Conservation (phyloP, 2,329 filamentous ascomycete genomes). For the Botrytis cinerea region DNA sequence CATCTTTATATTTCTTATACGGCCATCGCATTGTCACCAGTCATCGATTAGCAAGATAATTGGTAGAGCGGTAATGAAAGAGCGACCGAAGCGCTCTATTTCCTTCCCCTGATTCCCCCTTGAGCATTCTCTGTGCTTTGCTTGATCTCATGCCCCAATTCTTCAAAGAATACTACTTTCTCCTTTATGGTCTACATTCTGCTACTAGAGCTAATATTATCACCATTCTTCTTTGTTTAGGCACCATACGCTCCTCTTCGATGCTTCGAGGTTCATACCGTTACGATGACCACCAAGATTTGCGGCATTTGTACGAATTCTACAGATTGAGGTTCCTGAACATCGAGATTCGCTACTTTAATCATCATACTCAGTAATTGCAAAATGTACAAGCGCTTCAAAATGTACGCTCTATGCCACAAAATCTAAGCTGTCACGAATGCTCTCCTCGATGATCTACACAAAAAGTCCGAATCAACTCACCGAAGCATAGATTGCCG, state of each 20-base stretch:
- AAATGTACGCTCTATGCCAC: background rate
- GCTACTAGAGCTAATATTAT: background rate
- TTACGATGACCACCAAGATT: background rate
- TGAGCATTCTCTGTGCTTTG: background rate
- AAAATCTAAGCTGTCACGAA: background rate
- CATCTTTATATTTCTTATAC: background rate
- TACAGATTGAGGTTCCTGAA: no score
- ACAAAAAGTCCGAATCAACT: no score
- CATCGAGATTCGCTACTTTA: background rate
- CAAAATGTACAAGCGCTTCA: background rate
- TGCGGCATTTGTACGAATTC: no score
- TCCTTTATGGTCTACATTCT: background rate
- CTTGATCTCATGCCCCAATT: no score
- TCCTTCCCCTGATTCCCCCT: background rate
- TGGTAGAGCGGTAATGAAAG: background rate
- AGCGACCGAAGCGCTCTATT: no score
- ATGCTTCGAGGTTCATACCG: background rate
- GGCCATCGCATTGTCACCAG: no score
- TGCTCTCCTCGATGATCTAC: no score
- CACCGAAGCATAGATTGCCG: rapidly evolving
- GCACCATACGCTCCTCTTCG: background rate
- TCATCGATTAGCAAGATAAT: background rate
- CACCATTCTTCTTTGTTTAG: no score
- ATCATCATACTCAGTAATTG: background rate
- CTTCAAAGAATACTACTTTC: no score